A percentile compares a stretch with the other conserved stretches of the same genome.
Conservation (phyloP, 495 filamentous ascomycete species). For the Sporormia fimetaria region DNA sequence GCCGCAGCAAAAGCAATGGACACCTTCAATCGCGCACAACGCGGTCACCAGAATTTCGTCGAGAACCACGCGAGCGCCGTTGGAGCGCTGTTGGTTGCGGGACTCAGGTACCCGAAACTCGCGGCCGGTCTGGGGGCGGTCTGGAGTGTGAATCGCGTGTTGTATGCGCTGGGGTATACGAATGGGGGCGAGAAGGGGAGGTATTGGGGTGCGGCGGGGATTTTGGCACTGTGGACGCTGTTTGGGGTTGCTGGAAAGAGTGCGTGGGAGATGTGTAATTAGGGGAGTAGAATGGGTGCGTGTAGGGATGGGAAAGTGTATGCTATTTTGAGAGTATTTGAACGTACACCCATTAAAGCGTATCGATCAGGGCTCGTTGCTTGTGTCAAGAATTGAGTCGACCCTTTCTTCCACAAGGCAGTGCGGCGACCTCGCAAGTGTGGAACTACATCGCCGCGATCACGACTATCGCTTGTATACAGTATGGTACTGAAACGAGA, state of each 20-base stretch:
- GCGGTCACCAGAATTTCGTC: conserved; percentile 34
- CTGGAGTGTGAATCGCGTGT: conserved; percentile 28
- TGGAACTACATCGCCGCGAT: too few relatives aligned
- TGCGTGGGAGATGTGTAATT: too few relatives aligned
- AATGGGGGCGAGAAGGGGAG: conserved; percentile 22
- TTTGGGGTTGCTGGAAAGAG: conserved; percentile 22
- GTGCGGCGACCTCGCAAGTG: too few relatives aligned
- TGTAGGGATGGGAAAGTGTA: too few relatives aligned
- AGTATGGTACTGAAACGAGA: too few relatives aligned
- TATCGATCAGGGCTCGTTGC: too few relatives aligned
- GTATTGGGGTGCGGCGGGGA: conserved; percentile 19
- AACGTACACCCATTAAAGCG: too few relatives aligned
- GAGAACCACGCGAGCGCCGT: conserved; percentile 30
- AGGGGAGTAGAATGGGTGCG: too few relatives aligned
- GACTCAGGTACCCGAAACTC: conserved; percentile 28
- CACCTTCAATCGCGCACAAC: conserved; percentile 38
- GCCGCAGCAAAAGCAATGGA: conserved; percentile 28
- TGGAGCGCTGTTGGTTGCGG: conserved; percentile 30
- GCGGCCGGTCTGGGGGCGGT: conserved; percentile 23
- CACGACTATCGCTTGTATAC: too few relatives aligned
- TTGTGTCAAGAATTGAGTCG: too few relatives aligned
- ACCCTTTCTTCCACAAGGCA: too few relatives aligned
- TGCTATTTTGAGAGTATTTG: too few relatives aligned
- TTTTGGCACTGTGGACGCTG: conserved; percentile 27
- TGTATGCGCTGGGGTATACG: conserved; percentile 35